Base-by-base conservation (phyloP, 2,329 filamentous ascomycete species). In the Lachnellula hyalina region DNA sequence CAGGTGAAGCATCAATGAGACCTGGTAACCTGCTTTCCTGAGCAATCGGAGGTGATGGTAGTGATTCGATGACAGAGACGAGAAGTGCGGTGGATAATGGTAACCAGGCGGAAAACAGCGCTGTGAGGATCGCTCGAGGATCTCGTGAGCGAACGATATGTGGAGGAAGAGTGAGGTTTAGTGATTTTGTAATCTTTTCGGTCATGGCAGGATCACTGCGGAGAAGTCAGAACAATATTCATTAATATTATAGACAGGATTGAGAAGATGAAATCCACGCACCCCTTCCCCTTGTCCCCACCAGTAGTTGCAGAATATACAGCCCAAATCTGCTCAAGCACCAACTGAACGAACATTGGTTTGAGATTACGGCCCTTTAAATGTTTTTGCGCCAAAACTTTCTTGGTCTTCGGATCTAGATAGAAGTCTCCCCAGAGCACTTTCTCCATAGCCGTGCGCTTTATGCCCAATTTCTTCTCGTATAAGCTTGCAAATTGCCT, bases 361-460 rank as follows among this genome's bases (percentile, higher is more conserved):
- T 97, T 99, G 58, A 99, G 75, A 56, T 87, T 83, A 47, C 94
- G 82, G 3, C 94, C 94, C 69, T 96, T 97, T 49, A 99, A 77
- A 75, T 99, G 94, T 72, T 96, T 97, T 28, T 86, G 83, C 1
- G 87, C 89, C 5, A 99, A 77, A 0, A 99, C 86, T 67, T 96
- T 90, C 71, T 96, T 99, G 1, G 92, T 96, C 73, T 97, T 99
- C 6, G 94, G 91, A 67, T 99, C 94, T 45, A 99, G 76, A 71
- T 96, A 99, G 70, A 89, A 99, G 70, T 91, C 93, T 46, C 94
- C 94, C 94, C 94, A 99, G 0, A 99, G 79, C 0, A 96, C 90
- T 69, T 94, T 96, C 72, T 99, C 92, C 68, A 99, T 81, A 0
- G 89, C 74, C 25, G 84, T 84, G 47, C 92, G 82, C 73, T 96